Evolutionary conservation across 768 basidiomycete species (phyloP).

Genomic region (Melanogaster broomeanus): DNA sequence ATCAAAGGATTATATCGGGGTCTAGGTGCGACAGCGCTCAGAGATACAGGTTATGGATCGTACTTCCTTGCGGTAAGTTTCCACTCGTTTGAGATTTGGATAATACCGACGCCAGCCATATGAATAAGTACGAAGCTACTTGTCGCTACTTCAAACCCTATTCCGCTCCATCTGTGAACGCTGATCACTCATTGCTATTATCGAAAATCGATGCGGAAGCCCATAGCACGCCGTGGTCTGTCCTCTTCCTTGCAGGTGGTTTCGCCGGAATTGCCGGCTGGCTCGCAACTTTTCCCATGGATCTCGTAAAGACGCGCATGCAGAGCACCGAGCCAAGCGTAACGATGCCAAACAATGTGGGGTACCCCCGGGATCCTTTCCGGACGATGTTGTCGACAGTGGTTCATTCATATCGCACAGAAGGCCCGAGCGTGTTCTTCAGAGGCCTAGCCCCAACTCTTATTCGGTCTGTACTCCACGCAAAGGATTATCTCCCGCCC

Average conservation of each 20-base stretch:
- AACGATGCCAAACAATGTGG: not conserved
- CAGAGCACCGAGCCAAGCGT: constrained; percentile 48
- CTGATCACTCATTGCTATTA: constrained; percentile 38
- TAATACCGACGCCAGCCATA: constrained; percentile 4
- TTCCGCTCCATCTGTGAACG: constrained; percentile 13
- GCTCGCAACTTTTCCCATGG: constrained; percentile 82
- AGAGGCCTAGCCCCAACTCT: constrained; percentile 79
- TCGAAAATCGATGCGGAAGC: constrained; percentile 43
- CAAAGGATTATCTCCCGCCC: not conserved
- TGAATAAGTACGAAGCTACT: constrained; percentile 60
- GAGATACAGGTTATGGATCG: constrained; percentile 83
- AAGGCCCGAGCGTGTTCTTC: constrained; percentile 73
- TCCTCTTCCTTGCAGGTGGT: constrained; percentile 72
- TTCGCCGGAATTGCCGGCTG: constrained; percentile 78
- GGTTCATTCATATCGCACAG: constrained; percentile 56
- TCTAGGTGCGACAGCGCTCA: constrained; percentile 64
- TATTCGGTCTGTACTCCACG: constrained; percentile 51
- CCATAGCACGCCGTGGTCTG: constrained; percentile 46
- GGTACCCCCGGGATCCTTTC: constrained; percentile 48
- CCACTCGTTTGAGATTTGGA: not conserved
- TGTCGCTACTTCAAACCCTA: constrained; percentile 47
- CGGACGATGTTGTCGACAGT: constrained; percentile 60
- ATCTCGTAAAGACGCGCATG: constrained; percentile 88
- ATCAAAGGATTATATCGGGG: constrained; percentile 77
- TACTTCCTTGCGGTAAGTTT: constrained; percentile 77